These are phyloP conservation scores for Acanthamoeba triangularis DNA, from an alignment of 208 protist genomes.

Conservation along the genomic window DNA sequence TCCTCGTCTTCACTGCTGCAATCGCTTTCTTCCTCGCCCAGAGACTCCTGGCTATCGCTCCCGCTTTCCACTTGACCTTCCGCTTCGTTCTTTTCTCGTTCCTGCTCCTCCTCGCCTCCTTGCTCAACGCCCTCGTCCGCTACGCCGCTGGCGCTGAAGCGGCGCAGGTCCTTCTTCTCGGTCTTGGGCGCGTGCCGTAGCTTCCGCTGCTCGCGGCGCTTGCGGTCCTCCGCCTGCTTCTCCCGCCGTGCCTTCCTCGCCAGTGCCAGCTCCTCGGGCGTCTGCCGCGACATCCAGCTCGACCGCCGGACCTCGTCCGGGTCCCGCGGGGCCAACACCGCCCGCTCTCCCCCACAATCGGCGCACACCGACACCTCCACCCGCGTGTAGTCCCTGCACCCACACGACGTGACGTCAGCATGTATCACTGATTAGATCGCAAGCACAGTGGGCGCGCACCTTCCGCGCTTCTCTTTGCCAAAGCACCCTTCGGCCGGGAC, in stretches of 20 bases:
- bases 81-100: neutral
- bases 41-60: neutral
- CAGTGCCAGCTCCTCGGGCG: neutral
- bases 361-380: conserved; percentile 10
- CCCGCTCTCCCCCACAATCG: neutral
- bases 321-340: neutral
- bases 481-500: neutral
- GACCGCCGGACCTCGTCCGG: neutral
- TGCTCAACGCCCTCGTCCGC: neutral
- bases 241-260: neutral
- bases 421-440: neutral
- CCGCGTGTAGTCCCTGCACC: neutral
- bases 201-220: conserved; percentile 17
- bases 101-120: neutral
- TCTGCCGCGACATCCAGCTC: neutral
- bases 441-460: neutral
- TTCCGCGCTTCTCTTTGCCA: conserved; percentile 32
- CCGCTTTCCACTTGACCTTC: neutral
- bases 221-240: neutral
- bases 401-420: neutral
- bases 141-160: neutral
- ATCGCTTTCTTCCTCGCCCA: neutral
- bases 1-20: neutral
- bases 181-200: neutral
- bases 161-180: conserved; percentile 61